A percentile compares a stretch with the other conserved stretches of the same genome.
Evolutionary conservation across 2,329 filamentous ascomycete genomes (phyloP).

Genomic region (Talaromyces funiculosus): DNA sequence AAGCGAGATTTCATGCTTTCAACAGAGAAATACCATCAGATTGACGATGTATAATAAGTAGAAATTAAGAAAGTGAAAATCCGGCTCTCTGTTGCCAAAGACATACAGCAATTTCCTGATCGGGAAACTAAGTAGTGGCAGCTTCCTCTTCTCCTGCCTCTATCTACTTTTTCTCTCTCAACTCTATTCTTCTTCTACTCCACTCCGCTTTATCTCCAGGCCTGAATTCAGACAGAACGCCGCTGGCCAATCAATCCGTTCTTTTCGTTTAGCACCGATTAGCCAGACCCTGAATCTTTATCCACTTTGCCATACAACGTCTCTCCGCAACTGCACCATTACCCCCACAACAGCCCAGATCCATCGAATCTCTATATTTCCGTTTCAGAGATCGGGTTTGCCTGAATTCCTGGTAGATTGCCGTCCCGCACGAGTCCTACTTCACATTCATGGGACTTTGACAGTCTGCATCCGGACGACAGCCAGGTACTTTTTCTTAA

Average conservation of each 20-base stretch:
- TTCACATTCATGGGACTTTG: neutral
- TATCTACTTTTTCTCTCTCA: neutral
- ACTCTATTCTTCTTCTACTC: neutral
- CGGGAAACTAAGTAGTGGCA: neutral
- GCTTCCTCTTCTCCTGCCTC: neutral
- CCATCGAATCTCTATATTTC: neutral
- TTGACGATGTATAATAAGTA: neutral
- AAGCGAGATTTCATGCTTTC: neutral
- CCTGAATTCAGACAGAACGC: conserved; percentile 4
- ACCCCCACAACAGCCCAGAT: neutral
- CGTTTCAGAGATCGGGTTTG: neutral
- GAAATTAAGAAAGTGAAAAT: neutral
- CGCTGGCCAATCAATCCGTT: neutral
- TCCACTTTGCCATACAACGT: neutral
- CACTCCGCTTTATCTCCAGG: neutral
- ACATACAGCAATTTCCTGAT: neutral
- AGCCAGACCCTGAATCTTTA: neutral
- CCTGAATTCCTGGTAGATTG: neutral
- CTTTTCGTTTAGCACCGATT: neutral
- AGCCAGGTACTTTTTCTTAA: neutral
- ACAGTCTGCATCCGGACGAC: conserved; percentile 11
- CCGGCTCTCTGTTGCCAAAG: neutral
- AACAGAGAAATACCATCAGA: neutral
- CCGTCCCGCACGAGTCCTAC: neutral
- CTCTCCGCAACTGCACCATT: neutral